Percentiles rank a stretch among this genome's conserved stretches.
Evolutionary conservation across 176 grass and related monocot genomes (phyloP).

Genomic region (Aegilops bicornis): DNA sequence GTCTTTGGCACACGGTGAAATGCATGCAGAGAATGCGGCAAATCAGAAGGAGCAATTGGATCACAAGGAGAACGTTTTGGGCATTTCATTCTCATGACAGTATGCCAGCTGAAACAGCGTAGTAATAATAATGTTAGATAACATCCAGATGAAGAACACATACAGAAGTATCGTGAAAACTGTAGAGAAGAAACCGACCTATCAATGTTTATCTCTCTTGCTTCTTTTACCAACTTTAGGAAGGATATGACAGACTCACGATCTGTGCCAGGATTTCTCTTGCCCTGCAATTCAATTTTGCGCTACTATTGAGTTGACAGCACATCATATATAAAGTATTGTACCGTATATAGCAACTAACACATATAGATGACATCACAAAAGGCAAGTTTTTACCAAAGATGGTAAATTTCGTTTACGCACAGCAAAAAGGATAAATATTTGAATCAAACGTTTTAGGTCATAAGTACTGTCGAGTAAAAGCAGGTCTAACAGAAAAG

Average conservation of each 20-base stretch:
- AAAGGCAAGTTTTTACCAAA: background rate
- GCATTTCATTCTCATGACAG: constrained; percentile 82
- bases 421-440: constrained; percentile 1
- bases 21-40: constrained; percentile 77
- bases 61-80: constrained; percentile 59
- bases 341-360: background rate
- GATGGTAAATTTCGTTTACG: background rate
- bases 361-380: constrained; percentile 9
- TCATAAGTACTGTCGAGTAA: background rate
- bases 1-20: constrained; percentile 60
- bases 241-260: constrained; percentile 62
- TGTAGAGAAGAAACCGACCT: constrained; percentile 52
- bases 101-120: constrained; percentile 78
- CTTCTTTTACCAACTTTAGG: constrained; percentile 67
- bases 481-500: constrained; percentile 19
- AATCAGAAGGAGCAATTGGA: constrained; percentile 64
- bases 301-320: constrained; percentile 7
- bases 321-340: constrained; percentile 9
- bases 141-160: constrained; percentile 20
- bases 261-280: constrained; percentile 89
- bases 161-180: background rate
- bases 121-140: constrained; percentile 26
- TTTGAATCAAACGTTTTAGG: background rate
- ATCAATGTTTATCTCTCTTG: constrained; percentile 90
- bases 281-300: constrained; percentile 64